Evolutionary conservation across 768 basidiomycete species (phyloP), one percentile per base, ranked within the genome.

Genomic region (Boletus rufocinnamomeus): DNA sequence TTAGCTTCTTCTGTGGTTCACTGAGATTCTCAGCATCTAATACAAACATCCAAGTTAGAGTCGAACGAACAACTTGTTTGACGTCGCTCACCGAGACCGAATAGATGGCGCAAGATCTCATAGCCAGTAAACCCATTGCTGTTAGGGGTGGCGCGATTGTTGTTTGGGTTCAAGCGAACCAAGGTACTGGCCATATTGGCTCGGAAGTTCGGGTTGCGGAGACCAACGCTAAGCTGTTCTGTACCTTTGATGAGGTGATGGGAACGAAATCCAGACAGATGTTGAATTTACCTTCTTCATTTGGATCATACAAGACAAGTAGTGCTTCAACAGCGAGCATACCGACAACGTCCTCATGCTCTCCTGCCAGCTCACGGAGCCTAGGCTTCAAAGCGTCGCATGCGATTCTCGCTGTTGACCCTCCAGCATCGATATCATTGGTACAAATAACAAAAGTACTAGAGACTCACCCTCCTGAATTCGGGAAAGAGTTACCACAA

Each of bases 241-340:
- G 44, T 25, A 16, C 25, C 25, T 17, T n/a, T 25, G 44, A 27
- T 45, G 25, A 45, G 16, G 25, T 27, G 16, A 16, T 17, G 8
- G 44, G 25, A 7, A 38, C 17, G 17, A 38, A 45, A 25, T 17
- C 8, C 16, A 25, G 14, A 25, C 7, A 45, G 0, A 45, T 8
- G 14, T 10, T 25, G 25, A 27, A 17, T 25, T 28, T 28, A 40
- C 52, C 27, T 49, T 49, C 10, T n/a, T 53, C 50, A 2, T 40
- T 21, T 10, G 32, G 16, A 16, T 48, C 38, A n/a, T 48, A 58
- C 13, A 61, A 19, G 2, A 3, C 46, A 14, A 61, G 40, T 19
- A 55, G 47, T 44, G 28, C 44, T 23, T 63, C 60, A 6, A 52
- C 50, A 3, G 59, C 59, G 17, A 63, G 41, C 19, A 40, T 23